Conservation (phyloP, 257 asterid species). For the Petrea volubilis region DNA sequence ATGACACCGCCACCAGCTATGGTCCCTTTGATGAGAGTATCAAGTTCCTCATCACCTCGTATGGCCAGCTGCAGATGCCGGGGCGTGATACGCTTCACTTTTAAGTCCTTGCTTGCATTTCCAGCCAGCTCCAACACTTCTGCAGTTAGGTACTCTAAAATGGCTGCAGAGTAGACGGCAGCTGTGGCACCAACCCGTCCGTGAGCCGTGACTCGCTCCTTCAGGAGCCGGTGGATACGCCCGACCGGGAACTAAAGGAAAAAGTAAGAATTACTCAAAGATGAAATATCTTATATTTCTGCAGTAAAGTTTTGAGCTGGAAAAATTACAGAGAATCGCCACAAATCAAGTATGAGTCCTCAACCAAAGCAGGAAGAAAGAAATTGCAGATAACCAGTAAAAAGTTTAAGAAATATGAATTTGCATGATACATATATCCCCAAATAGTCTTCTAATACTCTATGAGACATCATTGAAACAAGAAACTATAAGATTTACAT, state of each 20-base stretch:
- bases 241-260: conserved; percentile 48
- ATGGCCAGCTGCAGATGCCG: conserved; percentile 57
- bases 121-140: conserved; percentile 59
- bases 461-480: background rate
- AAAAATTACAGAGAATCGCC: background rate
- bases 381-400: background rate
- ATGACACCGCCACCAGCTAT: conserved; percentile 62
- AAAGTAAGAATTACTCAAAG: background rate
- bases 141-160: conserved; percentile 50
- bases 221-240: conserved; percentile 53
- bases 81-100: conserved; percentile 58
- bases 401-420: background rate
- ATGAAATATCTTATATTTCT: background rate
- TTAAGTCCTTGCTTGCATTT: conserved; percentile 55
- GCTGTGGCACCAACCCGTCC: conserved; percentile 60
- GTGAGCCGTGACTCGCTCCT: conserved; percentile 49
- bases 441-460: background rate
- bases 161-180: conserved; percentile 55
- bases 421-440: background rate
- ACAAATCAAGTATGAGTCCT: background rate
- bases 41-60: conserved; percentile 56
- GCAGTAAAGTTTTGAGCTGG: background rate
- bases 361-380: background rate
- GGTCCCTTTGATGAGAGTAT: conserved; percentile 54
- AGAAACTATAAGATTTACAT: background rate